Percentiles rank a stretch among this genome's conserved stretches.
Evolutionary conservation across 257 asterid genomes (phyloP).

Genomic region (Schizonepeta tenuifolia): DNA sequence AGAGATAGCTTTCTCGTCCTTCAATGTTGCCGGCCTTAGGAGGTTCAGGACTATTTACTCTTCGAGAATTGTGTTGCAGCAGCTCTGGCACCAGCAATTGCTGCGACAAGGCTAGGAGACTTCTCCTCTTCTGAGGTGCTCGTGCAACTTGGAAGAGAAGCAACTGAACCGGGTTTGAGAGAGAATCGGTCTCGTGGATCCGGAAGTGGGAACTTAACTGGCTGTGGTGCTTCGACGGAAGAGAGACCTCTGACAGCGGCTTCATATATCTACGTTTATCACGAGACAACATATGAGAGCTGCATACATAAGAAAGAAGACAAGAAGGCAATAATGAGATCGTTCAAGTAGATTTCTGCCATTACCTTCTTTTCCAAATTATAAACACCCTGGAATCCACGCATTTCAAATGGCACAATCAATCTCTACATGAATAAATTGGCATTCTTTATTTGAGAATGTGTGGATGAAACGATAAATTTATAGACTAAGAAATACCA

Average conservation of each 20-base stretch:
- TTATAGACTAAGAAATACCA: neutral
- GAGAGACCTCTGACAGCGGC: slow-evolving; percentile 77
- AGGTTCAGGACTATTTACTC: slow-evolving; percentile 28
- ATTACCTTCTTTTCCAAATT: slow-evolving; percentile 84
- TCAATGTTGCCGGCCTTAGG: neutral
- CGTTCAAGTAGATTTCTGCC: neutral
- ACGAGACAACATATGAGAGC: slow-evolving; percentile 13
- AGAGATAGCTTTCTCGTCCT: slow-evolving; percentile 35
- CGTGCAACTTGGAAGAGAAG: slow-evolving; percentile 35
- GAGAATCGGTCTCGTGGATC: slow-evolving; percentile 59
- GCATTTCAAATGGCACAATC: slow-evolving; percentile 91
- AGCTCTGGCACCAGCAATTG: slow-evolving; percentile 77
- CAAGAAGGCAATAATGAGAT: neutral
- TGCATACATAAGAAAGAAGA: neutral
- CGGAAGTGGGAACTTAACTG: slow-evolving; percentile 66
- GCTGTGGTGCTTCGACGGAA: slow-evolving; percentile 53
- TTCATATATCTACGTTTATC: slow-evolving; percentile 58
- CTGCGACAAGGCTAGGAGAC: slow-evolving; percentile 62
- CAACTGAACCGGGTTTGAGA: slow-evolving; percentile 69
- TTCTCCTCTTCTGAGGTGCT: slow-evolving; percentile 43
- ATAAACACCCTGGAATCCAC: slow-evolving; percentile 92
- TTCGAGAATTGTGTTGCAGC: slow-evolving; percentile 83
- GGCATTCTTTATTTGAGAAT: neutral
- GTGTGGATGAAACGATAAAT: neutral
- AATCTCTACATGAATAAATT: slow-evolving; percentile 63